Evolutionary conservation across 768 basidiomycete species (phyloP), one percentile per base, ranked within the genome.

Genomic region (Suillus lakei): DNA sequence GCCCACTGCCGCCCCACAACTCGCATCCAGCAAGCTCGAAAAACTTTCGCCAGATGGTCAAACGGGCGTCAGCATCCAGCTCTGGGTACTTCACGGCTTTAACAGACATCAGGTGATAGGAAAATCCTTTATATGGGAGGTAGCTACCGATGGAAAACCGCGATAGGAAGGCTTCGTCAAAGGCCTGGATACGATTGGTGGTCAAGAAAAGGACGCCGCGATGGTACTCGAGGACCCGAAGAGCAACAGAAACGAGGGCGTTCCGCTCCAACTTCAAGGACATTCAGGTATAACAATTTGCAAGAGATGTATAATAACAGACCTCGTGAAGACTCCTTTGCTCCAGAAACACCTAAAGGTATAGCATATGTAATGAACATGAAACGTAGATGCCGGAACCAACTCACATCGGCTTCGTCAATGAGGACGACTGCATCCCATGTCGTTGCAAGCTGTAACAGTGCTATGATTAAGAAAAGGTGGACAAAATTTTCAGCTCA

Each of bases 181-280:
- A 88, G 38, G 58, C 58, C 18, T 59, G 58, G 10, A 59, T 59
- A 59, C 38, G 58, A 28, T 59, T 86, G 28, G 85, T 86, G 44
- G 86, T 86, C 38, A 87, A 78, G 79, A 87, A 87, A 56, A 87
- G 80, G 71, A 87, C 85, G 4, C 85, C 86, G 39, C 85, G 82
- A 74, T 86, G 86, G 72, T 86, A 87, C 66, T 87, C 86, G 61
- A 87, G 81, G 71, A 86, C 85, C 23, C 85, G 83, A 38, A 86
- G 85, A 8, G 88, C 90, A 15, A 90, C 88, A 4, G 88, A 88
- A 7, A 91, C 88, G 84, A 91, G 88, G 1, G 89, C 89, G 68
- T 91, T 91, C 13, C 89, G 82, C 69, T 87, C 82, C 15, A 90
- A 72, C 70, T 66, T 34, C 23, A 43, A 43, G 30, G 63, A 9